Percentiles rank a stretch among this genome's conserved stretches.
phyloP scores from a whole-genome alignment of 116 monocot species.

The Iris pallida region DNA sequence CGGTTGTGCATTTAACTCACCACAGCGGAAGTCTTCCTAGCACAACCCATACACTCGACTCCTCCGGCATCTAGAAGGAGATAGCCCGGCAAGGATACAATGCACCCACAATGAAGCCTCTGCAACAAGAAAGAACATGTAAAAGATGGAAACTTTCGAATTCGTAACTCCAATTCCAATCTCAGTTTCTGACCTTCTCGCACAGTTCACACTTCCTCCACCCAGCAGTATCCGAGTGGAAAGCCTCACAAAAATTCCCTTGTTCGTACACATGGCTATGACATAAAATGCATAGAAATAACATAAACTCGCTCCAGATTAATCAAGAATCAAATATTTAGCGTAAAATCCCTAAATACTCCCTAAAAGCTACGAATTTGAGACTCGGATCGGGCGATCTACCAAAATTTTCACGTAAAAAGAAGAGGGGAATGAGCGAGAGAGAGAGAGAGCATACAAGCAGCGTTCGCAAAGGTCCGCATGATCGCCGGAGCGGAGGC shows the following conservation, averaged over 20 bases:
- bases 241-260: background rate
- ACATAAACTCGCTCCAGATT: background rate
- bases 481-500: constrained; percentile 40
- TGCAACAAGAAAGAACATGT: background rate
- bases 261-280: background rate
- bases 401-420: background rate
- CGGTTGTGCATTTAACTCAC: background rate
- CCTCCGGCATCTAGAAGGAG: constrained; percentile 13
- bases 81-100: constrained; percentile 3
- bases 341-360: background rate
- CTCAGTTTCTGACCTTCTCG: background rate
- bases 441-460: constrained; percentile 22
- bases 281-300: background rate
- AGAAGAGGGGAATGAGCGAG: background rate
- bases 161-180: background rate
- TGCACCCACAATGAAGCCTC: constrained; percentile 17
- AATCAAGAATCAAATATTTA: background rate
- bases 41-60: constrained; percentile 47
- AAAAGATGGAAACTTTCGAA: background rate
- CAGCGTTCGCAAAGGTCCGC: constrained; percentile 60
- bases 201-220: background rate
- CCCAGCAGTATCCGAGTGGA: background rate
- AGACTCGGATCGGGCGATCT: background rate
- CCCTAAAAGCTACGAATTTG: background rate
- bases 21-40: constrained; percentile 18